Base-by-base conservation (phyloP, 2,329 filamentous ascomycete species). In the Phaeoacremonium minimum region DNA sequence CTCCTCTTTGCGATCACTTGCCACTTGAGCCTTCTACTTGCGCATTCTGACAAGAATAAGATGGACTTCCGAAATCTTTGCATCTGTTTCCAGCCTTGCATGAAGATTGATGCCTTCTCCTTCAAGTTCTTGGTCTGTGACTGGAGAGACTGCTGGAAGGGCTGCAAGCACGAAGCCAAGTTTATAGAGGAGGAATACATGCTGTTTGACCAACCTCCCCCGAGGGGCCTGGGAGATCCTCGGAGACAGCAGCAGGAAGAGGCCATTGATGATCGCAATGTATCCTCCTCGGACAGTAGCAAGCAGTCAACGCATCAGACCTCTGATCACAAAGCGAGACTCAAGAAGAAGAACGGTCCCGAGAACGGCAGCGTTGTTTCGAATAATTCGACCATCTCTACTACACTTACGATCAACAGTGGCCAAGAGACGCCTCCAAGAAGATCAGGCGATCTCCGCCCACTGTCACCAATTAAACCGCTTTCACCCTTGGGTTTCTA, bases 51-150 rank as follows among this genome's bases (percentile, higher is more conserved):
- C 46, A 90, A 91, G 69, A 97, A 96, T 75, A 95, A 95, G 68
- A 97, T 97, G 91, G 88, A 95, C 56, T 95, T 91, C 57, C 82
- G 87, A 55, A 96, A 96, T 47, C 70, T 97, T 16, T 95, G 89
- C 64, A 95, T 96, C 50, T 97, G 91, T 66, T 96, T 96, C 62
- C 89, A 95, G 61, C 91, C 91, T 4, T 95, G 89, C 61, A 88
- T 97, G 77, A 95, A 91, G 64, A 93, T 97, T 41, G 91, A 97
- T 53, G 83, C 83, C 1, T 94, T 91, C 58, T 94, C 88, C 58
- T 97, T 97, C 73, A 88, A 90, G 52, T 96, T 95, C 47, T 72
- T 97, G 11, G 90, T 97, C 15, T 87, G 88, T 54, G 85, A 97
- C 56, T 97, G 91, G 91, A 83, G 89, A 49, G 84, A 94, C 49